Evolutionary conservation across 805 yeast species (phyloP).

Genomic region (Kluyveromyces siamensis): DNA sequence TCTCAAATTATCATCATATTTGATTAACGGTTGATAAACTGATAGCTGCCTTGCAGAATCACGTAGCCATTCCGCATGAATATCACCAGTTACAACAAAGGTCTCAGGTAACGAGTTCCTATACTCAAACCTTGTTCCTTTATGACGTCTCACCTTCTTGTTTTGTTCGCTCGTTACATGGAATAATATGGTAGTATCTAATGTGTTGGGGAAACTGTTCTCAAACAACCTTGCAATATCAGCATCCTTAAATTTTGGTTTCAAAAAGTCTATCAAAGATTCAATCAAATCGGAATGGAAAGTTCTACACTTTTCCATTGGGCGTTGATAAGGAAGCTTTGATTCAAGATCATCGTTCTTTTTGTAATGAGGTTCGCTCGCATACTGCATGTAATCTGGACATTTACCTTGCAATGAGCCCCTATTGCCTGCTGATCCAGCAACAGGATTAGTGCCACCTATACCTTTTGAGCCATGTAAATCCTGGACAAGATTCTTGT

Average conservation of each 20-base stretch:
- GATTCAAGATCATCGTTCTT: constrained; percentile 26
- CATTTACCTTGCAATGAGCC: constrained; percentile 30
- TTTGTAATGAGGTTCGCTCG: constrained; percentile 48
- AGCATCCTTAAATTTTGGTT: constrained; percentile 39
- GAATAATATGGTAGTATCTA: constrained; percentile 82
- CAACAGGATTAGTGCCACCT: no score
- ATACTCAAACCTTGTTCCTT: constrained; percentile 5
- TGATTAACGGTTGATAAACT: constrained; percentile 57
- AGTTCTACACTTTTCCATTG: constrained; percentile 62
- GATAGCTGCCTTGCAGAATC: constrained; percentile 80
- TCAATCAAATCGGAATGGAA: constrained; percentile 60
- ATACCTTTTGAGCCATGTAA: no score
- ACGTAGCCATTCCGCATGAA: constrained; percentile 88
- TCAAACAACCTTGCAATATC: constrained; percentile 72
- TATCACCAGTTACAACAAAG: constrained; percentile 85
- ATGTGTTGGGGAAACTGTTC: constrained; percentile 77
- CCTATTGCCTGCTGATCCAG: background rate
- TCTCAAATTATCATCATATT: constrained; percentile 40
- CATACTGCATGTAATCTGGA: constrained; percentile 55
- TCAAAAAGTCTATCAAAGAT: constrained; percentile 43
- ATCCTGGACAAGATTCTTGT: no score
- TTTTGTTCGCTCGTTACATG: constrained; percentile 30
- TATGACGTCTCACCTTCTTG: constrained; percentile 9
- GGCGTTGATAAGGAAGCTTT: constrained; percentile 65
- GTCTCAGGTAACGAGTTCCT: constrained; percentile 39